A percentile compares a stretch with the other conserved stretches of the same genome.
Conservation (phyloP, 768 basidiomycete species). For the Podaxis mareebaensis region DNA sequence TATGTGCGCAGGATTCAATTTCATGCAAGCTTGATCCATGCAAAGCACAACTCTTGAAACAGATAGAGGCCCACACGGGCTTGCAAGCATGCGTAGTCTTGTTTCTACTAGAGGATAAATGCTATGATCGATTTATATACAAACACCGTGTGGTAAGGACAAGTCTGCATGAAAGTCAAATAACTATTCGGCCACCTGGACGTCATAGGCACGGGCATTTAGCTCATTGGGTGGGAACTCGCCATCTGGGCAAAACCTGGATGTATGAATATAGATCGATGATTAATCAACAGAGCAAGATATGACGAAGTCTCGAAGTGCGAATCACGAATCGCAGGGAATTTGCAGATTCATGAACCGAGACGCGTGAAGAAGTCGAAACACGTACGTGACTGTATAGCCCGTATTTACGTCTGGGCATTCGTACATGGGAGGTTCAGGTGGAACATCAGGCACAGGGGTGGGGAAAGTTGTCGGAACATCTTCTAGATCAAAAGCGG, state of each 20-base stretch:
- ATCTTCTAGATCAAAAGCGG: constrained; percentile 22
- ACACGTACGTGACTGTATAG: constrained; percentile 28
- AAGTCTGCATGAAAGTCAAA: not conserved
- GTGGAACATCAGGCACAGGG: constrained; percentile 16
- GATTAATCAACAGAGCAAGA: not conserved
- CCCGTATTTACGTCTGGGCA: constrained; percentile 23
- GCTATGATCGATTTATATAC: too few species aligned
- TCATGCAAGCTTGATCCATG: too few species aligned
- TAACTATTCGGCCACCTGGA: not conserved
- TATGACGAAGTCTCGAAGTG: too few species aligned
- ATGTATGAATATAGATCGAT: not conserved
- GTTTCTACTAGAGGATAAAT: too few species aligned
- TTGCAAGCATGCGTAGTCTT: too few species aligned
- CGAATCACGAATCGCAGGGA: too few species aligned
- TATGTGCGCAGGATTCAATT: too few species aligned
- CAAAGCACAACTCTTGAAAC: too few species aligned
- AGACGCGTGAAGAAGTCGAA: too few species aligned
- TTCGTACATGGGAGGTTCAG: constrained; percentile 21
- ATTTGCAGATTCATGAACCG: too few species aligned
- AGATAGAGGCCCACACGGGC: too few species aligned
- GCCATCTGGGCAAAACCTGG: not conserved
- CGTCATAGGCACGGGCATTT: not conserved
- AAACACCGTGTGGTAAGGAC: not conserved
- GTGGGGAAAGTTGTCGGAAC: constrained; percentile 27
- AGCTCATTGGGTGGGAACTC: not conserved